A percentile compares a stretch with the other conserved stretches of the same genome.
These are phyloP conservation scores for Gleditsia sinensis DNA, from an alignment of 306 rosid genomes.

Conservation along the genomic window DNA sequence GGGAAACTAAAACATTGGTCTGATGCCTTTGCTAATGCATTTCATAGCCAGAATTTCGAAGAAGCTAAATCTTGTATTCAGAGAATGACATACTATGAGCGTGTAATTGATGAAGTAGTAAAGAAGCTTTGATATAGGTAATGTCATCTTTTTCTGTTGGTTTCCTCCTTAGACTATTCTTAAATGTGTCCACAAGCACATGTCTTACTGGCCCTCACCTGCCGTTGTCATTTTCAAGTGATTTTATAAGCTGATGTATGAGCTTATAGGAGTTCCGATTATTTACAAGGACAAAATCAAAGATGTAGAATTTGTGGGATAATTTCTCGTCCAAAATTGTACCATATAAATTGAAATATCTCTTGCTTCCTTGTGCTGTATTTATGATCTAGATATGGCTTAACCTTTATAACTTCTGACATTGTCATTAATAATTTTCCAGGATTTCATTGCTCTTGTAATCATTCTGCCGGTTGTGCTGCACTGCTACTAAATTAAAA, in stretches of 20 bases:
- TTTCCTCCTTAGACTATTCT: background rate
- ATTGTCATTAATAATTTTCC: conserved; percentile 11
- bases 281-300: background rate
- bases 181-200: background rate
- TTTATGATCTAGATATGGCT: conserved; percentile 8
- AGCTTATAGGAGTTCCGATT: background rate
- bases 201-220: background rate
- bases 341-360: background rate
- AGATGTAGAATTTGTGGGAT: background rate
- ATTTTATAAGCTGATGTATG: conserved; percentile 2
- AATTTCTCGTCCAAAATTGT: background rate
- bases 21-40: conserved; percentile 56
- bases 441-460: conserved; percentile 13
- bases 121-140: conserved; percentile 70
- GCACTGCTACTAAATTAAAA: conserved; percentile 30
- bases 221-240: background rate
- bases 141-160: conserved; percentile 9
- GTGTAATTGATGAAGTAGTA: conserved; percentile 71
- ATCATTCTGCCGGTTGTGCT: conserved; percentile 13
- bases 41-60: conserved; percentile 50
- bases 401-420: conserved; percentile 22
- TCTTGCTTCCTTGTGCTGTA: conserved; percentile 2
- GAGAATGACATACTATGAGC: conserved; percentile 85
- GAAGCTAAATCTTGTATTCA: conserved; percentile 68
- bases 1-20: conserved; percentile 77